Conservation (phyloP, 2,329 filamentous ascomycete species). For the Gaeumannomyces tritici region DNA sequence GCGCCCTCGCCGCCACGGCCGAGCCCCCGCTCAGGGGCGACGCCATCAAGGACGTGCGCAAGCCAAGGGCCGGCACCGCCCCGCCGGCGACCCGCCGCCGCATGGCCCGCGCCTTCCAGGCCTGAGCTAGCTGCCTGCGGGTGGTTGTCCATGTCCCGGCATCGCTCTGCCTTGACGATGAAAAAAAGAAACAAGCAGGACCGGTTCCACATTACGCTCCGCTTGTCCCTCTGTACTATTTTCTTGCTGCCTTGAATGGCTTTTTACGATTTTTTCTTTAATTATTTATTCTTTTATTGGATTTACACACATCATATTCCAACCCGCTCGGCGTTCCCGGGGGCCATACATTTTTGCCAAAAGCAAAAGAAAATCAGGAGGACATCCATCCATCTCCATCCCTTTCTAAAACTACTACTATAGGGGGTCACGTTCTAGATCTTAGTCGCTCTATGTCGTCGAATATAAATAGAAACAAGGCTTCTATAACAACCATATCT, state of each 20-base stretch:
- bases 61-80: background rate
- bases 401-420: background rate
- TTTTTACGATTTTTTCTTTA: background rate
- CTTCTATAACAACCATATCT: too few relatives aligned
- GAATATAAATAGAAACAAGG: background rate
- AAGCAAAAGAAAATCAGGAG: background rate
- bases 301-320: background rate
- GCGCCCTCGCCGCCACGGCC: slow-evolving; percentile 37
- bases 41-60: slow-evolving; percentile 35
- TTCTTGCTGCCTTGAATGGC: too few relatives aligned
- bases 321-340: background rate
- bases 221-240: background rate
- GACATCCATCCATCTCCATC: background rate
- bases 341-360: background rate
- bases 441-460: background rate
- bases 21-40: slow-evolving; percentile 34
- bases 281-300: background rate
- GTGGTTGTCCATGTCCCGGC: too few relatives aligned
- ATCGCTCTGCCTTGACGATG: too few relatives aligned
- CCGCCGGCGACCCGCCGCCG: background rate
- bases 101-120: background rate
- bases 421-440: background rate
- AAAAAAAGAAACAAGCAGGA: too few relatives aligned
- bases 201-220: background rate
- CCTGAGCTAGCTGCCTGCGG: background rate